Conservation (phyloP, 192 early-diverging fungal species). For the Haplosporangium gracile region DNA sequence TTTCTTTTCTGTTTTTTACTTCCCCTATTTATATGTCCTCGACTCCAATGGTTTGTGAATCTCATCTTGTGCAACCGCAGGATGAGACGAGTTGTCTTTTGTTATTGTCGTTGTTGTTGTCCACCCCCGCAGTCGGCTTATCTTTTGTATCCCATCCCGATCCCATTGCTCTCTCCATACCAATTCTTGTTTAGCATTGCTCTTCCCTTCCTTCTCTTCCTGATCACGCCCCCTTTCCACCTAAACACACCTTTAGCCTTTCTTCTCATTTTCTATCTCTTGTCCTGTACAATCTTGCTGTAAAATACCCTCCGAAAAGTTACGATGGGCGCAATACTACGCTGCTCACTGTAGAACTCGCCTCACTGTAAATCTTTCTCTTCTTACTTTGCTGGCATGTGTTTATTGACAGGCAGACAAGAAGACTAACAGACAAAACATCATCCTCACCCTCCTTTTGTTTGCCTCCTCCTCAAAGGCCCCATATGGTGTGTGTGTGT, state of each 20-base stretch:
- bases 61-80: background rate
- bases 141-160: background rate
- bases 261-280: constrained; percentile 32
- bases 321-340: background rate
- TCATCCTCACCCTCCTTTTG: background rate
- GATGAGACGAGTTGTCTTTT: background rate
- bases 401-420: background rate
- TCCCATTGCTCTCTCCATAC: background rate
- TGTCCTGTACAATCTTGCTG: background rate
- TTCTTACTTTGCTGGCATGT: constrained; percentile 7
- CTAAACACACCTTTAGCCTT: constrained; percentile 17
- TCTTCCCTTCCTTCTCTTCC: background rate
- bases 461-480: background rate
- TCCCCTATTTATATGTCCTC: background rate
- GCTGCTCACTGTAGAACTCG: background rate
- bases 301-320: background rate
- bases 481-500: background rate
- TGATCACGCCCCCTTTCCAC: background rate
- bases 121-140: background rate
- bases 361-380: background rate
- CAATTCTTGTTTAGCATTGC: background rate
- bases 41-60: background rate
- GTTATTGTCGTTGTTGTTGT: too few species aligned
- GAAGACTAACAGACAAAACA: too few species aligned
- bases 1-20: background rate